Conservation (phyloP, 2,329 filamentous ascomycete species). For the Diaporthe sp. region DNA sequence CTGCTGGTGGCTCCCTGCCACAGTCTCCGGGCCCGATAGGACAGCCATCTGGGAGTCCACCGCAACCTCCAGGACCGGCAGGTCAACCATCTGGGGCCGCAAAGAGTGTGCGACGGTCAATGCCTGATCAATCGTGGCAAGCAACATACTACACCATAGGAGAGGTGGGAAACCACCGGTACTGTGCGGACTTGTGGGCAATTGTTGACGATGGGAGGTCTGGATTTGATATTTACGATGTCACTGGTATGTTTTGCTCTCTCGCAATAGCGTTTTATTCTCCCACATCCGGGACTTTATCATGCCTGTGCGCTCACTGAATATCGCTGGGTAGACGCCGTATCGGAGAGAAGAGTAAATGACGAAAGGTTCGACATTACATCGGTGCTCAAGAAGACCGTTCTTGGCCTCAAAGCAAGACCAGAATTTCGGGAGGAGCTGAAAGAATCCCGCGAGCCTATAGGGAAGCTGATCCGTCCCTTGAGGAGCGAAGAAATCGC, state of each 20-base stretch:
- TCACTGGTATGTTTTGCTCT: neutral
- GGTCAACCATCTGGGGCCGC: neutral
- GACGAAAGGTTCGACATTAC: neutral
- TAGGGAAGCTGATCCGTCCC: neutral
- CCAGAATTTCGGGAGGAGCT: neutral
- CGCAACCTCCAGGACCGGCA: neutral
- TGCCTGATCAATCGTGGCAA: neutral
- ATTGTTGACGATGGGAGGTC: neutral
- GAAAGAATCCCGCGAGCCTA: neutral
- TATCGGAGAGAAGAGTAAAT: neutral
- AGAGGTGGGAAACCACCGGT: slow-evolving; percentile 3
- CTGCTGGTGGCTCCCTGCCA: neutral
- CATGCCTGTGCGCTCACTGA: neutral
- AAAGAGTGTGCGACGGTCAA: neutral
- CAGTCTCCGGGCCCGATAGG: neutral
- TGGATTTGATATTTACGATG: slow-evolving; percentile 4
- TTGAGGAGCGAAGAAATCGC: neutral
- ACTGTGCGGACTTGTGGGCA: neutral
- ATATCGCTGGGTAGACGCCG: neutral
- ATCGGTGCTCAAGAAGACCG: neutral
- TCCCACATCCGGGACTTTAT: accelerated
- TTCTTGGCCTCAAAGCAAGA: neutral
- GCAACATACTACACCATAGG: neutral
- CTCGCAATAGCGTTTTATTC: too few species aligned
- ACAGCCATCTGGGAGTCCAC: neutral